These are phyloP conservation scores for Phialemonium atrogriseum DNA, from an alignment of 2,329 filamentous ascomycete genomes.

Conservation along the genomic window DNA sequence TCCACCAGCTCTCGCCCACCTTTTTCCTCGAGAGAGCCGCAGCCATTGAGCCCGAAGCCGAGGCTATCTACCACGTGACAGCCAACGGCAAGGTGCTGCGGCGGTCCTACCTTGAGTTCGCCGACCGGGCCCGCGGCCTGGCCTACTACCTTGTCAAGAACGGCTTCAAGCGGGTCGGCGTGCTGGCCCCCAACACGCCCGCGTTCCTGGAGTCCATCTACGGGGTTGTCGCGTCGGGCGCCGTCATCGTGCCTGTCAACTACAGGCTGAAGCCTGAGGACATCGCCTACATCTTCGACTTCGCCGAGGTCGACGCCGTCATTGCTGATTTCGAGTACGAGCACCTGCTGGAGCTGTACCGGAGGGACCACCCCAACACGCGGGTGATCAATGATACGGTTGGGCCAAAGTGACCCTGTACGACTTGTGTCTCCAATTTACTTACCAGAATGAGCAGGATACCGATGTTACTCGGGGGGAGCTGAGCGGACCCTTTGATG, in stretches of 20 bases:
- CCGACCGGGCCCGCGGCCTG: constrained; percentile 78
- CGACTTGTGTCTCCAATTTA: background rate
- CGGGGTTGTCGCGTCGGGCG: constrained; percentile 75
- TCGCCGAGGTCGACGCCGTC: constrained; percentile 78
- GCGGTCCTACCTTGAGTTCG: constrained; percentile 71
- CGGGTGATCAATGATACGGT: constrained; percentile 66
- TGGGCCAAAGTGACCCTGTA: too few relatives aligned
- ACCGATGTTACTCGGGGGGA: constrained; percentile 69
- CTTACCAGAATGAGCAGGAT: constrained; percentile 49
- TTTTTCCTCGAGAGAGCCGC: constrained; percentile 77
- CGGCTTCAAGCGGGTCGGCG: constrained; percentile 67
- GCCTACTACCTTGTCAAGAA: constrained; percentile 80
- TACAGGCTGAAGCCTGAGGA: constrained; percentile 70
- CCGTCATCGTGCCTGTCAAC: constrained; percentile 61
- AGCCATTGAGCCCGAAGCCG: constrained; percentile 75
- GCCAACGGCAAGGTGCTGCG: constrained; percentile 66
- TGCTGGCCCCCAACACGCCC: constrained; percentile 87
- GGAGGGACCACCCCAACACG: constrained; percentile 50
- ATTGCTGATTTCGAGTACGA: constrained; percentile 80
- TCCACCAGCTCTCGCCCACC: constrained; percentile 78
- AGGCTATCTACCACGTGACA: constrained; percentile 80
- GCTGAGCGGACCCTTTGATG: constrained; percentile 71
- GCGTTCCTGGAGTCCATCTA: constrained; percentile 89
- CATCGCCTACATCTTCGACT: constrained; percentile 82
- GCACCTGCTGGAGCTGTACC: constrained; percentile 59